Base-by-base conservation (phyloP, 2,329 filamentous ascomycete genomes). In the Xylaria sp. region DNA sequence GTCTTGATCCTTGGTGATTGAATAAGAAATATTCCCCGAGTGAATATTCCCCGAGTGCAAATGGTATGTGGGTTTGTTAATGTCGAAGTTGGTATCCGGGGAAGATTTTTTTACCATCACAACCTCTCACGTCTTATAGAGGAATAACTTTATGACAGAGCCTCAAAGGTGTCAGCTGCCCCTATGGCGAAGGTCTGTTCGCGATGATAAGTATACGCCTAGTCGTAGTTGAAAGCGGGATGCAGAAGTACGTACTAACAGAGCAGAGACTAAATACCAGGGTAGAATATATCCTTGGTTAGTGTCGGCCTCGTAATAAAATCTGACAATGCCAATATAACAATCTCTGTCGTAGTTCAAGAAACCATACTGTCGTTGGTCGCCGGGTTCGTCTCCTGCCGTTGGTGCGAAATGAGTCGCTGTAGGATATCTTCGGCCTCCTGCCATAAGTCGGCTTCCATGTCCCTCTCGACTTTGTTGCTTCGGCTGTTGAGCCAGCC, bases 401-500 rank as follows among this genome's bases (percentile, higher is more conserved):
- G 50, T 20, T 70, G 63, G 20, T 62, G 48, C 1, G 69, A 43
- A 34, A 77, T 63, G 32, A 74, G 53, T 18, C 65, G 66, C 25
- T 50, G 66, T 13, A 77, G 46, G 53, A 71, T 69, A 9, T 63
- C 46, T 23, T 77, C 74, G 10, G 74, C 70, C 60, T 78, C 69
- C 9, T 72, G 85, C 89, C 95, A 91, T 52, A 97, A 81, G 80
- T 97, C 93, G 1, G 88, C 87, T 76, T 97, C 93, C 85, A 95
- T 96, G 70, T 93, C 91, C 74, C 90, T 88, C 65, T 93, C 93
- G 25, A 97, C 92, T 70, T 91, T 91, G 70, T 92, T 91, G 69
- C 92, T 93, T 65, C 93, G 87, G 75, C 93, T 94, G 77, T 97
- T 98, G 74, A 98, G 81, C 88, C 92, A 95, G 36, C 94, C 94